phyloP scores from a whole-genome alignment of 2,329 filamentous ascomycete species.

The Gnomoniopsis smithogilvyi region DNA sequence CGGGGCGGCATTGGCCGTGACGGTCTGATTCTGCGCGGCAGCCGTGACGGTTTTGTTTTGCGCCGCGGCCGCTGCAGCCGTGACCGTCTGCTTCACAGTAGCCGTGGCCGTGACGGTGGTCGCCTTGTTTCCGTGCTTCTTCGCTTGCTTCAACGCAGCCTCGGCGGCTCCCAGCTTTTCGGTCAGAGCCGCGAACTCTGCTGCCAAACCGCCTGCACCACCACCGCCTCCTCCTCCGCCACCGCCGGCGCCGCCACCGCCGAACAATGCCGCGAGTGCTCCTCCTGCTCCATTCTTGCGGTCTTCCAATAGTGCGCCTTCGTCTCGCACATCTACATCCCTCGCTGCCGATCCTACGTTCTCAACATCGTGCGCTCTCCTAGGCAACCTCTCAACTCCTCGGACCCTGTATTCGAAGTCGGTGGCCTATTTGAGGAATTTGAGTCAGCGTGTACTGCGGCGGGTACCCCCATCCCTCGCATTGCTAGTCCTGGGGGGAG shows the following conservation, averaged over 20 bases:
- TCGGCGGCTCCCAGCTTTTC: not conserved
- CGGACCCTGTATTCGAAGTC: slow-evolving; percentile 9
- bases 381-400: not conserved
- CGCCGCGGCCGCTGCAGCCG: not conserved
- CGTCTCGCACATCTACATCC: not conserved
- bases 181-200: not conserved
- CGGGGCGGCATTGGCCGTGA: not conserved
- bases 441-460: slow-evolving; percentile 2
- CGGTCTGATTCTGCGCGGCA: not conserved
- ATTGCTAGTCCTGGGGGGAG: too few relatives aligned
- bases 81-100: slow-evolving; percentile 4
- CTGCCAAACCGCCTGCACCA: not conserved
- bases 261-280: not conserved
- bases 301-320: not conserved
- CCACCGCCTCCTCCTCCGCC: too few relatives aligned
- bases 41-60: not conserved
- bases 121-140: not conserved
- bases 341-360: not conserved
- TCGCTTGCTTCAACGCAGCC: not conserved
- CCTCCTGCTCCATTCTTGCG: not conserved
- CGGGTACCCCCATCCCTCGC: not conserved
- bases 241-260: not conserved
- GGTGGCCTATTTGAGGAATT: slow-evolving; percentile 1
- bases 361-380: not conserved
- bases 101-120: slow-evolving; percentile 8